Evolutionary conservation across 208 protist genomes (phyloP), one percentile per base, ranked within the genome.

Genomic region (Porcisia hertigi): DNA sequence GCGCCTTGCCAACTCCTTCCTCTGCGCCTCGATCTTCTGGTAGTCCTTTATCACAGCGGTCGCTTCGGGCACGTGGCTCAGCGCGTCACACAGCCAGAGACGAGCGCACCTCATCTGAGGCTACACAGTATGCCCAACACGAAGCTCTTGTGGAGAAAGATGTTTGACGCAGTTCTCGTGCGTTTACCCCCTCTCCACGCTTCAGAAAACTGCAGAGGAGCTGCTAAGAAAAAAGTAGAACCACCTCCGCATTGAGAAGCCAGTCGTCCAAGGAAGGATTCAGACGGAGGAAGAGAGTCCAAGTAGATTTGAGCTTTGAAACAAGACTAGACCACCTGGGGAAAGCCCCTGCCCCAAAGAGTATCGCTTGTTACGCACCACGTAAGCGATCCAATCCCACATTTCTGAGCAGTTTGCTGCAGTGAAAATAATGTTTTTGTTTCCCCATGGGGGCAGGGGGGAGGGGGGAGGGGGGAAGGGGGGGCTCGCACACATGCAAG

Each of bases 41-140:
- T 96, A 96, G 73, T 96, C 87, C 63, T 96, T 96, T 39, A 81
- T 75, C 4, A 94, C 79, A 30, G 72, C 69, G 0, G 81, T 69
- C 12, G 63, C 59, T 47, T 85, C 88, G 6, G 79, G 60, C 0
- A 84, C 60, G 71, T 82, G 88, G 63, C 92, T 88, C 62, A 96
- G 69, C 0, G 89, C 77, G 12, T 69, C 75, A 73, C 86, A 92
- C 36, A 90, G 72, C 57, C 90, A 39, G 63, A 83, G 45, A 23
- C 65, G 70, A 30, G 74, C 63, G 25, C 84, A 71, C 53, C 88
- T 83, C 79, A 95, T 91, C 71, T 82, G 67, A 43, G 16, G 30
- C 47, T n/a, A 53, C 16, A 5, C 16, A 5, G 12, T 71, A 39
- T 4, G 34, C 47, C 20, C 43, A 71, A 71, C 30, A 7, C 66